Conservation (phyloP, 164 flowering plant species). For the Liriodendron chinense region DNA sequence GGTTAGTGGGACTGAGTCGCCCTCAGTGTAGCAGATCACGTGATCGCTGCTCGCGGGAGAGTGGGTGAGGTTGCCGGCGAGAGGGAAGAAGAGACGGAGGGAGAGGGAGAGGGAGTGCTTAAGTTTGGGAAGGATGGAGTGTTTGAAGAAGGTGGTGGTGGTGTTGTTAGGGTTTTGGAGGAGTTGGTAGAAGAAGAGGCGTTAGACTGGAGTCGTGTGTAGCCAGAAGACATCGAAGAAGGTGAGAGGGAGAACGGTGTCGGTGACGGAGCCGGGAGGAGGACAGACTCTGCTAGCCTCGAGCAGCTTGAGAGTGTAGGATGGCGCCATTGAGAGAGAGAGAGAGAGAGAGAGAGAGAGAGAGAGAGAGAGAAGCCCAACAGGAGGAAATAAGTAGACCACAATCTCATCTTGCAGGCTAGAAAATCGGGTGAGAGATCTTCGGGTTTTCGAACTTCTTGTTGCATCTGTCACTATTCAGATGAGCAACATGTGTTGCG, state of each 20-base stretch:
- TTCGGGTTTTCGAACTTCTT: too few species aligned
- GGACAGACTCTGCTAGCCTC: background rate
- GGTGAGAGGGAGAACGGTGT: slow-evolving; percentile 10
- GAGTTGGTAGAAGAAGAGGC: slow-evolving; percentile 17
- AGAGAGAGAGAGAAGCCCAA: too few species aligned
- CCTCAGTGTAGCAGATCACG: slow-evolving; percentile 18
- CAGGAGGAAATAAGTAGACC: too few species aligned
- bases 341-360: too few species aligned
- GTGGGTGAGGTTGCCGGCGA: slow-evolving; percentile 28
- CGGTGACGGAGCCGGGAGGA: slow-evolving; percentile 7
- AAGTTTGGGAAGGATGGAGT: slow-evolving; percentile 23
- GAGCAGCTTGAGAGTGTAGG: background rate
- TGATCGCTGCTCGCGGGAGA: slow-evolving; percentile 21
- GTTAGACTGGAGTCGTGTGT: background rate
- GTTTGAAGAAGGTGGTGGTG: background rate
- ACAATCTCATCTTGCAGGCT: too few species aligned
- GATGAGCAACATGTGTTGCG: too few species aligned
- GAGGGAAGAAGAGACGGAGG: slow-evolving; percentile 36
- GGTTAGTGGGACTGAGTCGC: slow-evolving; percentile 29
- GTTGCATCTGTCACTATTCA: too few species aligned
- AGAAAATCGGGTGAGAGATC: too few species aligned
- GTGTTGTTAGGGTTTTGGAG: background rate
- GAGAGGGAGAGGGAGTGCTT: slow-evolving; percentile 36
- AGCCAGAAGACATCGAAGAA: slow-evolving; percentile 14
- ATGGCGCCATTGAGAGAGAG: background rate